Evolutionary conservation across 2,329 filamentous ascomycete genomes (phyloP).

Genomic region (Paecilomyces fulvus): DNA sequence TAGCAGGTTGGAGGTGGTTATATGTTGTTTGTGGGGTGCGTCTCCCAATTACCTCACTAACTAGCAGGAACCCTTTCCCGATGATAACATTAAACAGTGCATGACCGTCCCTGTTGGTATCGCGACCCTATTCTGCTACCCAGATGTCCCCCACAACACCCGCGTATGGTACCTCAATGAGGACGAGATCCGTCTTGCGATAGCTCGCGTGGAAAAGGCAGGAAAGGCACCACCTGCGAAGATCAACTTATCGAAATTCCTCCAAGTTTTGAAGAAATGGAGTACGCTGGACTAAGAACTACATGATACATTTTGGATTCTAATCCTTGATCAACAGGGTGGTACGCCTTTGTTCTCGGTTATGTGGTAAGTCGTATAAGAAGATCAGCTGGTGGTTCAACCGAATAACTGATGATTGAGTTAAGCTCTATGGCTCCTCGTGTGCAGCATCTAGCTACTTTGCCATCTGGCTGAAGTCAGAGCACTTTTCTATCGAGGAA

Average conservation of each 20-base stretch:
- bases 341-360: slow-evolving; percentile 23
- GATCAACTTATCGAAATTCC: slow-evolving; percentile 14
- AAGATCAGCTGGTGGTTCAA: neutral
- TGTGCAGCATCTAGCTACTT: slow-evolving; percentile 17
- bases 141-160: slow-evolving; percentile 37
- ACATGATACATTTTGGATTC: slow-evolving; percentile 7
- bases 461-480: slow-evolving; percentile 13
- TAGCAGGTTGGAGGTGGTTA: slow-evolving; percentile 28
- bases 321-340: slow-evolving; percentile 8
- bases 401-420: neutral
- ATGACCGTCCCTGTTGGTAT: slow-evolving; percentile 42
- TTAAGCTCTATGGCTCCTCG: slow-evolving; percentile 17
- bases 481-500: slow-evolving; percentile 12
- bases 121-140: slow-evolving; percentile 35
- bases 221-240: slow-evolving; percentile 21
- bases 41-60: neutral
- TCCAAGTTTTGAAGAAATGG: slow-evolving; percentile 1
- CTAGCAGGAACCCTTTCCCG: neutral
- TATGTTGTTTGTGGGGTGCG: slow-evolving; percentile 16
- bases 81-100: slow-evolving; percentile 6
- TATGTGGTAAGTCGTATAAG: slow-evolving; percentile 14
- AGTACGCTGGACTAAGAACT: neutral
- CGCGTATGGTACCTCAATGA: slow-evolving; percentile 34
- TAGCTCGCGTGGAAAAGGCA: slow-evolving; percentile 38
- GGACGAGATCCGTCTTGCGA: slow-evolving; percentile 31